Conservation (phyloP, 1,139 yeast species). For the Zygosaccharomyces sapae region DNA sequence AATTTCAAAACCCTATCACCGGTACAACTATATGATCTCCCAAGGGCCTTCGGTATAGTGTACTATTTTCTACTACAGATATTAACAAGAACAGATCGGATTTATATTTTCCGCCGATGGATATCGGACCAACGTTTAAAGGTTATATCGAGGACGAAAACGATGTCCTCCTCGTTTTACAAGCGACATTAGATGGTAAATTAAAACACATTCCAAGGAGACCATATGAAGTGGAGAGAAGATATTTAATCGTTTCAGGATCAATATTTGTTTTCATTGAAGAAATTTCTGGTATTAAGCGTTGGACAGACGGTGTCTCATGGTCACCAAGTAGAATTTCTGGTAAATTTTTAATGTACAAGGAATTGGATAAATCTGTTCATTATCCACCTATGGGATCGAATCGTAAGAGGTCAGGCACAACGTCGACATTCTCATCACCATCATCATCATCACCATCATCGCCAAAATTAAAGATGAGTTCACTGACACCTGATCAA, state of each 20-base stretch:
- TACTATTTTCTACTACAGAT: neutral
- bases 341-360: slow-evolving; percentile 76
- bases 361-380: slow-evolving; percentile 54
- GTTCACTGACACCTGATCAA: slow-evolving; percentile 1
- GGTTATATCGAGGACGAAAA: slow-evolving; percentile 80
- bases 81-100: no score
- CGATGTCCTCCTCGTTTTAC: slow-evolving; percentile 80
- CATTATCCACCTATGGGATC: neutral
- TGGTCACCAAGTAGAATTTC: slow-evolving; percentile 90
- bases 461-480: neutral
- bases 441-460: neutral
- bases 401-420: slow-evolving; percentile 14
- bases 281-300: slow-evolving; percentile 73
- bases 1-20: neutral
- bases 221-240: slow-evolving; percentile 77
- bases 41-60: neutral
- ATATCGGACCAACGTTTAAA: slow-evolving; percentile 55
- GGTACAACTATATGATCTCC: neutral
- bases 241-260: slow-evolving; percentile 64
- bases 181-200: slow-evolving; percentile 62
- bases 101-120: slow-evolving; percentile 16
- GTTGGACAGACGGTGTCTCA: slow-evolving; percentile 93
- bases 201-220: slow-evolving; percentile 68
- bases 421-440: neutral
- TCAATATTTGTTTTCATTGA: slow-evolving; percentile 82